phyloP scores from a whole-genome alignment of 257 asterid species.

The Solanum pinnatisectum region DNA sequence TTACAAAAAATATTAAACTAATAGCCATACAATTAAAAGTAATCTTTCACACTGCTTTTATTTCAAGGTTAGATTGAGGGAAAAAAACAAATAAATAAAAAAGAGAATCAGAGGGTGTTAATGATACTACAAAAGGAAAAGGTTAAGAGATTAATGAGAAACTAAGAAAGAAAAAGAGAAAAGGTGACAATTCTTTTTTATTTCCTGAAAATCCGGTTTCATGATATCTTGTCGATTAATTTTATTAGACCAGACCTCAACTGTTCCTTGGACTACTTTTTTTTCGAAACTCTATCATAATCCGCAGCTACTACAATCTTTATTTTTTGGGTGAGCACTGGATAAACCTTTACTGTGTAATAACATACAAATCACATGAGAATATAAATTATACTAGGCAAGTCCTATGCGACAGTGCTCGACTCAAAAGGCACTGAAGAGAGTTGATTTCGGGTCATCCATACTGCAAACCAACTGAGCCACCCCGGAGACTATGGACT shows the following conservation, averaged over 20 bases:
- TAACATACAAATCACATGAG: too few relatives aligned
- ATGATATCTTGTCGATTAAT: slow-evolving; percentile 19
- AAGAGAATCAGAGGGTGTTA: slow-evolving; percentile 10
- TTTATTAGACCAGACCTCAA: not conserved
- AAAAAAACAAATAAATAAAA: not conserved
- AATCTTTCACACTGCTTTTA: not conserved
- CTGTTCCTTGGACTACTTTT: not conserved
- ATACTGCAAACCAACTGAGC: not conserved
- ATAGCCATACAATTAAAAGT: not conserved
- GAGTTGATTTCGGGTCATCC: not conserved
- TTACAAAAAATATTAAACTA: not conserved
- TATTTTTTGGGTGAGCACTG: too few relatives aligned
- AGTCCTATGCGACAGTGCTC: not conserved
- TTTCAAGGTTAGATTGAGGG: not conserved
- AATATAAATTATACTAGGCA: too few relatives aligned
- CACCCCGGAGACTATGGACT: too few relatives aligned
- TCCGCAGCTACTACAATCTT: fast-evolving
- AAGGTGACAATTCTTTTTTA: not conserved
- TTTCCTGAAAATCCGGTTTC: slow-evolving; percentile 30
- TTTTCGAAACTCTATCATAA: too few relatives aligned
- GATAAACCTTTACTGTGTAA: too few relatives aligned
- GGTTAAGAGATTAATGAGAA: slow-evolving; percentile 4
- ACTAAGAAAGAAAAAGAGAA: not conserved
- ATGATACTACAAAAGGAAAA: slow-evolving; percentile 15
- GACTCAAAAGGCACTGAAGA: not conserved